Percentiles rank a stretch among this genome's conserved stretches.
phyloP scores from a whole-genome alignment of 495 filamentous ascomycete species.

The Penicillium silybi region DNA sequence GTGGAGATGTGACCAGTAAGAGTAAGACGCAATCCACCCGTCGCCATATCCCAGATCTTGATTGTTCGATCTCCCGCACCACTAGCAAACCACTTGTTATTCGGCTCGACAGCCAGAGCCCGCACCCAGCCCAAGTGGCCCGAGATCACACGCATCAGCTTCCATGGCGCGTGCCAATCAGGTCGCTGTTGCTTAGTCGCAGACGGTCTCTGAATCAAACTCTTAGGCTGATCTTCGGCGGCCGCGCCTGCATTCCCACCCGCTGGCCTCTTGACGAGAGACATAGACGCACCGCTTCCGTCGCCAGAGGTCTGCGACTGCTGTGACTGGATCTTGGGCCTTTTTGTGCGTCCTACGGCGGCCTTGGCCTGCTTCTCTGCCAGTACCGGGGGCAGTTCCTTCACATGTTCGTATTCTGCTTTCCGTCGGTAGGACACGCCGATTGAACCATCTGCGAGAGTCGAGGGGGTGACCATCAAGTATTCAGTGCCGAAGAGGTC shows the following conservation, averaged over 20 bases:
- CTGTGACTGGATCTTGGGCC: slow-evolving; percentile 43
- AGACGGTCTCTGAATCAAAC: slow-evolving; percentile 63
- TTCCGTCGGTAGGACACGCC: slow-evolving; percentile 59
- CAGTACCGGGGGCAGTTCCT: slow-evolving; percentile 76
- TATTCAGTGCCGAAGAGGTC: slow-evolving; percentile 59
- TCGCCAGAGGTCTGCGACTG: slow-evolving; percentile 21
- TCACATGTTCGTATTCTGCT: slow-evolving; percentile 78
- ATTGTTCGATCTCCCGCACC: slow-evolving; percentile 96
- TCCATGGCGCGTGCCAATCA: slow-evolving; percentile 97
- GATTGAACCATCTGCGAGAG: slow-evolving; percentile 36
- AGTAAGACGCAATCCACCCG: slow-evolving; percentile 75
- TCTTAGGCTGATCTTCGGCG: slow-evolving; percentile 45
- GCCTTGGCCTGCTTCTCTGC: slow-evolving; percentile 79
- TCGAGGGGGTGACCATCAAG: slow-evolving; percentile 49
- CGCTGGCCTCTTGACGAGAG: slow-evolving; percentile 39
- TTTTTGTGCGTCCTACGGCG: slow-evolving; percentile 52
- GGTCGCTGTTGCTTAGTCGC: slow-evolving; percentile 71
- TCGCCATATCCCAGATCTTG: slow-evolving; percentile 97
- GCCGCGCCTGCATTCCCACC: slow-evolving; percentile 24
- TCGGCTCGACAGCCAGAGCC: slow-evolving; percentile 84
- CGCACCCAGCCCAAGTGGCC: slow-evolving; percentile 97
- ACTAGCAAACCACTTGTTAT: slow-evolving; percentile 97
- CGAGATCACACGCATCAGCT: slow-evolving; percentile 95
- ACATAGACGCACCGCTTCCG: slow-evolving; percentile 40
- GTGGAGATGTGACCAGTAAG: slow-evolving; percentile 97